Evolutionary conservation across 495 filamentous ascomycete genomes (phyloP).

Genomic region (Neurospora pannonica): DNA sequence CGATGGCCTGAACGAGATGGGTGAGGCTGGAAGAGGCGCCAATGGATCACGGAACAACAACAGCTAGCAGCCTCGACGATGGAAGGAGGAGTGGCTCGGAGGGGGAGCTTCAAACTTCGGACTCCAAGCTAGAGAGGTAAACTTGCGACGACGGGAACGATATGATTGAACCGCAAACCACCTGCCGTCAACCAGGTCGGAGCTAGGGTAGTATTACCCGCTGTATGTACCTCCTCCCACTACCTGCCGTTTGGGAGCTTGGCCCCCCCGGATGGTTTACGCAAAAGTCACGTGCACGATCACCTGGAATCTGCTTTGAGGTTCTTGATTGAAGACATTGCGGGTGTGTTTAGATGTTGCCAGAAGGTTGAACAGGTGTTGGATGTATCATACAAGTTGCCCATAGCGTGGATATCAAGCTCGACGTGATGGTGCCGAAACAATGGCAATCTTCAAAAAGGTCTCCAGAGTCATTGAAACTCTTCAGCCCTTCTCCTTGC

Average conservation of each 20-base stretch:
- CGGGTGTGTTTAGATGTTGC: background rate
- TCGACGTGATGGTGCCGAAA: background rate
- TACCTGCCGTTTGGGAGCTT: background rate
- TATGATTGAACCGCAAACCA: background rate
- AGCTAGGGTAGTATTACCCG: background rate
- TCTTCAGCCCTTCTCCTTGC: background rate
- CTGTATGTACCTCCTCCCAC: background rate
- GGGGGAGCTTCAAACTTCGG: background rate
- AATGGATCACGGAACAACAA: background rate
- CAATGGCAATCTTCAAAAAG: background rate
- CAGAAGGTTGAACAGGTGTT: background rate
- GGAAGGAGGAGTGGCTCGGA: background rate
- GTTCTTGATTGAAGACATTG: background rate
- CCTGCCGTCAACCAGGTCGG: background rate
- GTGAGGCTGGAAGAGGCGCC: background rate
- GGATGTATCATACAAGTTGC: background rate
- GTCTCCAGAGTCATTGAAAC: background rate
- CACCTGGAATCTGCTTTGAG: background rate
- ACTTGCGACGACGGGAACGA: background rate
- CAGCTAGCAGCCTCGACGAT: background rate
- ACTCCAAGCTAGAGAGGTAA: background rate
- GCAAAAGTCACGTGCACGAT: background rate
- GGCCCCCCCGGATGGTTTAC: background rate
- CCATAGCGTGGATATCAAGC: background rate
- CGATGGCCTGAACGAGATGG: conserved; percentile 24